Base-by-base conservation (phyloP, 2,329 filamentous ascomycete species). In the Hypoxylon sp. region DNA sequence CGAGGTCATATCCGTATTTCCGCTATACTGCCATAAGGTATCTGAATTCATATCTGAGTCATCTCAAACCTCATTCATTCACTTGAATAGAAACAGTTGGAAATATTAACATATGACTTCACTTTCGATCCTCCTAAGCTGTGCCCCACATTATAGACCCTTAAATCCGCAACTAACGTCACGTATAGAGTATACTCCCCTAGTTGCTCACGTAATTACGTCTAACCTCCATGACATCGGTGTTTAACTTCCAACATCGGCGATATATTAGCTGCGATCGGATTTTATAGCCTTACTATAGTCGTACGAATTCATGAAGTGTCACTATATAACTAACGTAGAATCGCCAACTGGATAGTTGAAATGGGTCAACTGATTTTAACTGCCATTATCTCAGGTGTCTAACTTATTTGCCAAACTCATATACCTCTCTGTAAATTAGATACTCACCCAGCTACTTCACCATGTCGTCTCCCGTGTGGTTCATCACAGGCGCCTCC, bases 401-500 rank as follows among this genome's bases (percentile, higher is more conserved):
- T 32, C n/a, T 41, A 36, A 28, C 49, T 14, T 13, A 36, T 3
- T n/a, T 4, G 3, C 28, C 28, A 6, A 9, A 19, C 38, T 17
- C 9, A 5, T 17, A 14, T 17, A 17, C 38, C 38, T 7, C 38
- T 13, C 11, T 13, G 23, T 13, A 7, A 51, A 2, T 6, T 23
- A 43, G 19, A 11, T 2, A 52, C 19, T 28, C 11, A 13, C 32
- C 17, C 45, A 56, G 5, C 9, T 72, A 74, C 65, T 30, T 23
- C 55, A 64, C 7, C 11, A 75, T 75, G 73, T 72, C 73, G 21
- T 65, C 73, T 30, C 72, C 74, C 1, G 60, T 70, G 3, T 76
- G 73, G 73, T 72, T 79, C 28, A 78, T 80, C 56, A 80, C 78
- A 6, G 78, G 78, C 10, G 76, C 75, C 43, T 79, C 77, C 1